Base-by-base conservation (phyloP, 805 yeast species). In the Candida piceae region DNA sequence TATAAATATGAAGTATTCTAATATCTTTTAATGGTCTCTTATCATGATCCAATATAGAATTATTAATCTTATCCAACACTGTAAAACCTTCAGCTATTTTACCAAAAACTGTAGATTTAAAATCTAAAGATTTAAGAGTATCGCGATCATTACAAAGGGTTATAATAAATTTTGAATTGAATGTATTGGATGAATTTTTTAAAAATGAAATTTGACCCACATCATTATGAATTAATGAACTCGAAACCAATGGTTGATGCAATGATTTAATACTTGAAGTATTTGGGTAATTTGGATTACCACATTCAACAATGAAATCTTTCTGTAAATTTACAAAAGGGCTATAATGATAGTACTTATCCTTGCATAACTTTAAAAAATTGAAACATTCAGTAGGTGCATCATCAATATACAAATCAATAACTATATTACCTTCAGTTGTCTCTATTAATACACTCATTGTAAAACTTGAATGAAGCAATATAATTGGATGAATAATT, bases 351-450 rank as follows among this genome's bases (percentile, higher is more conserved):
- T 64, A 79, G 55, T 70, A 72, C 38, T 72, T 67, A 26, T 63
- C 45, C 48, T 70, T 64, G 58, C 84, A 76, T 10, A 78, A 62
- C 45, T 75, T 72, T 27, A 79, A 39, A 50, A 79, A 78, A 48
- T 73, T 73, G 36, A 49, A 53, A 22, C 70, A 56, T 27, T 67
- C 68, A 15, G 42, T 45, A 1, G 71, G 71, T 4, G 67, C 60
- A 6, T 52, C 47, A 7, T 63, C 51, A 5, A 47, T 38, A 32
- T 51, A 45, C 13, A 78, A 46, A 43, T 78, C 84, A 8, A 78
- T 53, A 8, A 75, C 79, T 7, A 78, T 30, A 39, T 69, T 69
- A 5, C 80, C 82, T 39, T 38, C 36, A 5, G 60, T 60, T 2
- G 67, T 64, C 42, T 64, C 70, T 11, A 64, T 20, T 3, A 64